phyloP scores from a whole-genome alignment of 2,329 filamentous ascomycete genomes.

The Alternaria triticimaculans region DNA sequence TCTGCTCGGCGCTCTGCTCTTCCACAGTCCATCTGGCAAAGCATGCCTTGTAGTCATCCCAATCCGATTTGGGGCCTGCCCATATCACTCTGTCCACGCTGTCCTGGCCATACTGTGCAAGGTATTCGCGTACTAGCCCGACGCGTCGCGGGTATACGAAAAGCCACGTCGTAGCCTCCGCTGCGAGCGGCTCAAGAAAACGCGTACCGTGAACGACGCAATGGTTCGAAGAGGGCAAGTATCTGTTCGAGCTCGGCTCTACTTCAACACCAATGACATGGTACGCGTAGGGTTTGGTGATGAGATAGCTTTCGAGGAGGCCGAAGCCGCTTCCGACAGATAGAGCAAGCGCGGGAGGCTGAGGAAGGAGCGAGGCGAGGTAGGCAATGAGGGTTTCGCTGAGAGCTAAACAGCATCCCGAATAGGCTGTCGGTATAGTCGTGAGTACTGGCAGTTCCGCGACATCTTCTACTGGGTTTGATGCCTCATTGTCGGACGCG shows the following conservation, averaged over 20 bases:
- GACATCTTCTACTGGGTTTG: not conserved
- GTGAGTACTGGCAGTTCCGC: slow-evolving; percentile 24
- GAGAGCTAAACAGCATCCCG: slow-evolving; percentile 48
- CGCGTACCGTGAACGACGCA: slow-evolving; percentile 54
- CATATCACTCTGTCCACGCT: slow-evolving; percentile 50
- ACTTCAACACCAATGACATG: slow-evolving; percentile 59
- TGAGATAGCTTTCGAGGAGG: slow-evolving; percentile 56
- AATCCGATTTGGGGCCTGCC: slow-evolving; percentile 54
- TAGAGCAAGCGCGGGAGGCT: slow-evolving; percentile 34
- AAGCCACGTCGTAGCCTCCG: slow-evolving; percentile 55
- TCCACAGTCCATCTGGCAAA: slow-evolving; percentile 34
- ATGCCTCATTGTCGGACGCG: not conserved
- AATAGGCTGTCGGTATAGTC: slow-evolving; percentile 26
- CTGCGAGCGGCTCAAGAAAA: slow-evolving; percentile 52
- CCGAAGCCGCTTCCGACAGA: slow-evolving; percentile 61
- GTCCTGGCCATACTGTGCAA: slow-evolving; percentile 43
- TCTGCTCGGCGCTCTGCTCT: slow-evolving; percentile 27
- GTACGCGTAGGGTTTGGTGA: slow-evolving; percentile 22
- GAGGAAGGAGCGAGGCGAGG: slow-evolving; percentile 33
- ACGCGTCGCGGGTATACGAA: slow-evolving; percentile 63
- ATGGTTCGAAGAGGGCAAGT: slow-evolving; percentile 53
- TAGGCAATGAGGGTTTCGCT: slow-evolving; percentile 39
- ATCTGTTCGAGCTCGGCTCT: slow-evolving; percentile 52
- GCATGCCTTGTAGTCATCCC: slow-evolving; percentile 43
- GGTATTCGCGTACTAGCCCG: slow-evolving; percentile 54